These are phyloP conservation scores for Trichoderma pleuroti DNA, from an alignment of 2,329 filamentous ascomycete species.

Conservation along the genomic window DNA sequence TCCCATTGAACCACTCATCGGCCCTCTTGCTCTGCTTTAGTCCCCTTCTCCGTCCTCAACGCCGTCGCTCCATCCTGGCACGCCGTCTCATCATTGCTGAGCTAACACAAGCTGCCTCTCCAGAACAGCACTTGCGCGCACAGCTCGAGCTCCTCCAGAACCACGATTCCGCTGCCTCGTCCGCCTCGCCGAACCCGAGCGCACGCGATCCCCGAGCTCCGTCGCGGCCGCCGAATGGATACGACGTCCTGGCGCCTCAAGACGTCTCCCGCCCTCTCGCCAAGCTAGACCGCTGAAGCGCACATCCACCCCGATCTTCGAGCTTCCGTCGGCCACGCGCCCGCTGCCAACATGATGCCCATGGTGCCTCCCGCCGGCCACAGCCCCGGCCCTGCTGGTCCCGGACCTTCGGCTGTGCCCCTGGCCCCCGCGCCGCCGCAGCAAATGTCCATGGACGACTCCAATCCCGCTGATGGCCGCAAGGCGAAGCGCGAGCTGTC, in stretches of 20 bases:
- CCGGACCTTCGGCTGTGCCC: constrained; percentile 27
- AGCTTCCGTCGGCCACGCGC: constrained; percentile 29
- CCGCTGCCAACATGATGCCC: constrained; percentile 38
- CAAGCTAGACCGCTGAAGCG: constrained; percentile 40
- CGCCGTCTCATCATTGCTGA: background rate
- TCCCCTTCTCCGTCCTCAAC: background rate
- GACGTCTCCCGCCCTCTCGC: constrained; percentile 34
- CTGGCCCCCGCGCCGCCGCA: constrained; percentile 34
- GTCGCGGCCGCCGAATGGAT: constrained; percentile 43
- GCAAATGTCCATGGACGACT: constrained; percentile 26
- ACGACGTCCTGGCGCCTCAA: constrained; percentile 39
- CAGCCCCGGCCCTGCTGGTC: constrained; percentile 29
- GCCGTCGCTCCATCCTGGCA: background rate
- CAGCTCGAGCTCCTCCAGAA: constrained; percentile 44
- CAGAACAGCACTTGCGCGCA: constrained; percentile 43
- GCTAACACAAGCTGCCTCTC: constrained; percentile 17
- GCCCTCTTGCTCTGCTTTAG: background rate
- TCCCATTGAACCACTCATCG: background rate
- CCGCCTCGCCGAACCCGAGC: constrained; percentile 28
- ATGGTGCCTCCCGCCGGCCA: constrained; percentile 34
- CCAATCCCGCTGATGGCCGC: constrained; percentile 49
- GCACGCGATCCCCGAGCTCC: constrained; percentile 32
- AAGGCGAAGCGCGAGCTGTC: constrained; percentile 90
- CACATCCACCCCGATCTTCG: constrained; percentile 50
- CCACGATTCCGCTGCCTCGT: constrained; percentile 36